phyloP scores from a whole-genome alignment of 441 rosid genomes.

The Daphne laureola region DNA sequence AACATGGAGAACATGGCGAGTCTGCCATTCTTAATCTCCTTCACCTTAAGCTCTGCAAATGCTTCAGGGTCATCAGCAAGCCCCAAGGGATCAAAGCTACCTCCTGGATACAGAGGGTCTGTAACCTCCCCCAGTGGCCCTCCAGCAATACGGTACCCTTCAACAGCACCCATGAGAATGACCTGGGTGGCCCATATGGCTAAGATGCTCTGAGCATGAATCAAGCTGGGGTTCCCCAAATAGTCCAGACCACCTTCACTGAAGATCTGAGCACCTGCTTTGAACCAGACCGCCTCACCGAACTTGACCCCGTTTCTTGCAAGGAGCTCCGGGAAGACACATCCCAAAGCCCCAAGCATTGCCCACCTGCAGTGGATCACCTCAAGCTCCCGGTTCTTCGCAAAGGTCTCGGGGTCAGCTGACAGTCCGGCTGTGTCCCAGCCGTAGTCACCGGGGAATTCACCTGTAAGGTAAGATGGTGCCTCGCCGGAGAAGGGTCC shows the following conservation, averaged over 20 bases:
- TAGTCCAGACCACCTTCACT: slow-evolving; percentile 34
- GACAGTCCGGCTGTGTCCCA: slow-evolving; percentile 46
- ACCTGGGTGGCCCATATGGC: slow-evolving; percentile 39
- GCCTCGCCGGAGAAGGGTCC: slow-evolving; percentile 45
- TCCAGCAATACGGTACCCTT: slow-evolving; percentile 38
- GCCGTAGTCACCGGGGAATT: slow-evolving; percentile 41
- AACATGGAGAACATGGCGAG: slow-evolving; percentile 56
- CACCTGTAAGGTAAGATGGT: slow-evolving; percentile 45
- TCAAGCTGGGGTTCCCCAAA: slow-evolving; percentile 32
- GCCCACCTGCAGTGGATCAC: slow-evolving; percentile 50
- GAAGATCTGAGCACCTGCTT: slow-evolving; percentile 36
- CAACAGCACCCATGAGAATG: slow-evolving; percentile 38
- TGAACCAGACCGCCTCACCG: slow-evolving; percentile 43
- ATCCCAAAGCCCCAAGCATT: slow-evolving; percentile 50
- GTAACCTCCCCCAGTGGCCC: slow-evolving; percentile 42
- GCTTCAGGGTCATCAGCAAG: slow-evolving; percentile 47
- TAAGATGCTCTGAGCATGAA: slow-evolving; percentile 42
- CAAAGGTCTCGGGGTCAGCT: slow-evolving; percentile 44
- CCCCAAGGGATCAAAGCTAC: slow-evolving; percentile 49
- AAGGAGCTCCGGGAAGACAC: slow-evolving; percentile 47
- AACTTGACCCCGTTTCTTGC: slow-evolving; percentile 38
- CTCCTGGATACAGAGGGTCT: slow-evolving; percentile 46
- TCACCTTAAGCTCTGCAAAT: slow-evolving; percentile 44
- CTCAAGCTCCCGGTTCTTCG: slow-evolving; percentile 40
- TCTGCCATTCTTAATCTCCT: slow-evolving; percentile 46